Conservation (phyloP, 179 eudicot genomes). For the Beta macrorhiza region DNA sequence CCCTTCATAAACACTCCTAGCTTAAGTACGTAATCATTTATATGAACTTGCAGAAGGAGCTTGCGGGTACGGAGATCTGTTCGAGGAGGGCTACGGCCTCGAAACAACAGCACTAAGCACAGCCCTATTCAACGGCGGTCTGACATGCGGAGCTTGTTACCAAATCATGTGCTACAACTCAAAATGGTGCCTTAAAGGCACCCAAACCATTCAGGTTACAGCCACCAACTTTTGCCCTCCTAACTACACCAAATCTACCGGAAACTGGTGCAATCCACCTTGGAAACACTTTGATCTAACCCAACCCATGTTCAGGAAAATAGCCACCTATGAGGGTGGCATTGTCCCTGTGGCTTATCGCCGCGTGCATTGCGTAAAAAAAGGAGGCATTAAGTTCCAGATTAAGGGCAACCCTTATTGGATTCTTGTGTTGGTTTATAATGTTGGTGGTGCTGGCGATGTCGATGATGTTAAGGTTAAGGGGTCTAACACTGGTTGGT, state of each 20-base stretch:
- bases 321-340: constrained; percentile 34
- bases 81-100: constrained; percentile 34
- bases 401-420: constrained; percentile 28
- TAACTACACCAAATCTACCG: constrained; percentile 31
- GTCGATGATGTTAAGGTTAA: constrained; percentile 28
- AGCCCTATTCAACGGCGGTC: constrained; percentile 35
- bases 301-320: constrained; percentile 35
- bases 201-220: constrained; percentile 24
- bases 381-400: constrained; percentile 33
- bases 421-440: constrained; percentile 30
- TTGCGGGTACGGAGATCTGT: constrained; percentile 39
- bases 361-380: constrained; percentile 12
- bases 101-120: constrained; percentile 41
- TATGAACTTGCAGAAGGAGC: constrained; percentile 36
- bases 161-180: constrained; percentile 28
- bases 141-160: constrained; percentile 39
- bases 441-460: constrained; percentile 37
- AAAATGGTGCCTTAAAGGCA: constrained; percentile 25
- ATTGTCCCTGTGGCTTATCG: constrained; percentile 40
- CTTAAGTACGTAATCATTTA: no score
- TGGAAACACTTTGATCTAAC: constrained; percentile 38
- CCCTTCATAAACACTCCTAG: no score
- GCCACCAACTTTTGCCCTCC: constrained; percentile 40
- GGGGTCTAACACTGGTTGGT: constrained; percentile 28
- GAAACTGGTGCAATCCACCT: constrained; percentile 48